Percentiles rank a stretch among this genome's conserved stretches.
phyloP scores from a whole-genome alignment of 306 rosid species.

The Corylus avellana region DNA sequence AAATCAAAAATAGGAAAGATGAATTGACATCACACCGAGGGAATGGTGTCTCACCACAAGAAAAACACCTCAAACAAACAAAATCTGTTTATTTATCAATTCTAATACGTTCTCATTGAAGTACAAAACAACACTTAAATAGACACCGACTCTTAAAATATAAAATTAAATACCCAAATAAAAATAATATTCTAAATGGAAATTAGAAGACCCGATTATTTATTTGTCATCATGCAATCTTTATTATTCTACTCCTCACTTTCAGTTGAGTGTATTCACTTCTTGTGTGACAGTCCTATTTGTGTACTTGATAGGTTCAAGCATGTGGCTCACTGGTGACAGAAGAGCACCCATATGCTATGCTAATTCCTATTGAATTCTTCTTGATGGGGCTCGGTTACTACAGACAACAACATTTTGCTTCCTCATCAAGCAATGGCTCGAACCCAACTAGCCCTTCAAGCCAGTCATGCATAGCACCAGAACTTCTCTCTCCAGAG shows the following conservation, averaged over 20 bases:
- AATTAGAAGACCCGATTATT: background rate
- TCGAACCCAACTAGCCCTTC: constrained; percentile 69
- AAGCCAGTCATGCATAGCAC: constrained; percentile 54
- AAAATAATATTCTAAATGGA: no score
- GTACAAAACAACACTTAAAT: no score
- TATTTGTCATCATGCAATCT: background rate
- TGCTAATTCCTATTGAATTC: constrained; percentile 69
- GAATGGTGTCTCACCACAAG: no score
- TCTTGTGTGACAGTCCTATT: background rate
- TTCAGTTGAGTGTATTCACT: background rate
- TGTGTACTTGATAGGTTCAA: constrained; percentile 52
- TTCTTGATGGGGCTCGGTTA: constrained; percentile 77
- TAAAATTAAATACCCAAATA: no score
- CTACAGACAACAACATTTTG: constrained; percentile 46
- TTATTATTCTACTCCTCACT: background rate
- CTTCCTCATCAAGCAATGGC: constrained; percentile 56
- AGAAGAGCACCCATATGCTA: constrained; percentile 81
- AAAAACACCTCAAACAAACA: no score
- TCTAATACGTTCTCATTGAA: no score
- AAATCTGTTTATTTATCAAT: no score
- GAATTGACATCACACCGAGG: no score
- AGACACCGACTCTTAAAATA: no score
- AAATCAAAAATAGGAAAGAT: no score
- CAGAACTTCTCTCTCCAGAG: constrained; percentile 70
- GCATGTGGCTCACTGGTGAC: constrained; percentile 86